These are phyloP conservation scores for Rhizophora mangle DNA, from an alignment of 345 rosid genomes.

Conservation along the genomic window DNA sequence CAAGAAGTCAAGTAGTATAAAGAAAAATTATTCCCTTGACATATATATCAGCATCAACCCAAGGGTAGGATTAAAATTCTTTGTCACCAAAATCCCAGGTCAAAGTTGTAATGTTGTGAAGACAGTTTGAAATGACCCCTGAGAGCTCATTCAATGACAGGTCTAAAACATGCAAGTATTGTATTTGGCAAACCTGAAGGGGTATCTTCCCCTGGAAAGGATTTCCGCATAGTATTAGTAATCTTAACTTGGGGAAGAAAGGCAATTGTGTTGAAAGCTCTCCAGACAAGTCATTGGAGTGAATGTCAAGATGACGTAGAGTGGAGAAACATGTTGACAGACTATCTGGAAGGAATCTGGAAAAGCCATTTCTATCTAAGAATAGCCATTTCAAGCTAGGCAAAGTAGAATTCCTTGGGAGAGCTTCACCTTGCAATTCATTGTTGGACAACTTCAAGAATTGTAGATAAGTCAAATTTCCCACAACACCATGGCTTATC, in stretches of 20 bases:
- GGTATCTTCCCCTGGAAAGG: slow-evolving; percentile 6
- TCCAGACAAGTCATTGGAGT: slow-evolving; percentile 12
- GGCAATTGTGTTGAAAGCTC: slow-evolving; percentile 10
- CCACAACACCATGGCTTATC: background rate
- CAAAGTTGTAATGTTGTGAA: slow-evolving; percentile 10
- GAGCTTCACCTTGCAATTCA: slow-evolving; percentile 9
- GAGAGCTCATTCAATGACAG: slow-evolving; percentile 7
- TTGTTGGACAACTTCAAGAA: slow-evolving; percentile 4
- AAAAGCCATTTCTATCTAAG: slow-evolving; percentile 7
- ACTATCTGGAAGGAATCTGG: background rate
- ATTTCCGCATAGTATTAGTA: background rate
- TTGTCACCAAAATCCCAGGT: background rate
- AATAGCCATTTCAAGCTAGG: background rate
- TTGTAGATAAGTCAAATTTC: slow-evolving; percentile 12
- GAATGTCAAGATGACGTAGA: background rate
- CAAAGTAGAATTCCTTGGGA: slow-evolving; percentile 12
- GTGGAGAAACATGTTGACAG: background rate
- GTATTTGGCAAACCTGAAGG: slow-evolving; percentile 10
- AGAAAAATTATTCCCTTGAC: accelerated
- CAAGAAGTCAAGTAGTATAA: accelerated
- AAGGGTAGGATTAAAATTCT: background rate
- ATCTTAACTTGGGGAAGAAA: background rate
- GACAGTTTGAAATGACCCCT: slow-evolving; percentile 10
- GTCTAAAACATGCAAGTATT: background rate
- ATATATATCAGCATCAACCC: background rate